These are phyloP conservation scores for Fusarium tupiense DNA, from an alignment of 2,329 filamentous ascomycete genomes.

Conservation along the genomic window DNA sequence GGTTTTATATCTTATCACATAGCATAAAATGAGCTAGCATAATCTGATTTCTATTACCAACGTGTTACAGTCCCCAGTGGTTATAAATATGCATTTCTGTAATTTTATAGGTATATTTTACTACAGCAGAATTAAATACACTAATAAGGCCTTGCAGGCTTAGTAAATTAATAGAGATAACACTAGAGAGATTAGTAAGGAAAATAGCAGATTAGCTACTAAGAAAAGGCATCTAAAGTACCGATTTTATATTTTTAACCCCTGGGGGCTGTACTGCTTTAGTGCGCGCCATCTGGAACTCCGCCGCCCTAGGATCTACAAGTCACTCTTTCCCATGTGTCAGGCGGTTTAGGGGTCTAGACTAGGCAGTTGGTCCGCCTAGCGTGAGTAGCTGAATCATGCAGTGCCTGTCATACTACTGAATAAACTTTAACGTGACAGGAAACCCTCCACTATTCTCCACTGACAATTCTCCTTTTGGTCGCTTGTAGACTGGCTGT, in stretches of 20 bases:
- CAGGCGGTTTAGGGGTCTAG: background rate
- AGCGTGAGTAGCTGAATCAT: background rate
- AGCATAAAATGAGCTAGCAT: background rate
- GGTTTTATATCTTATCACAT: rapidly evolving
- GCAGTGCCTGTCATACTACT: background rate
- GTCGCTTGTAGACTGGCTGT: rapidly evolving
- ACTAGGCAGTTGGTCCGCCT: too few species aligned
- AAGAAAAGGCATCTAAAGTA: too few species aligned
- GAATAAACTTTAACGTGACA: background rate
- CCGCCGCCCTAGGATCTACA: background rate
- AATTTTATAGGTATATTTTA: too few species aligned
- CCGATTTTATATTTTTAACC: too few species aligned
- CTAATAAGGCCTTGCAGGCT: too few species aligned
- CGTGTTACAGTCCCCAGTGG: too few species aligned
- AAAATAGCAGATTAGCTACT: too few species aligned
- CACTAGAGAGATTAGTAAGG: too few species aligned
- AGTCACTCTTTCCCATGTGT: background rate
- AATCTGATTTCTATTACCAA: background rate
- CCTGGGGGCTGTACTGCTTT: too few species aligned
- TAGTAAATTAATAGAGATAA: too few species aligned
- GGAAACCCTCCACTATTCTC: background rate
- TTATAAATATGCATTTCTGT: too few species aligned
- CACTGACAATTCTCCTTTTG: background rate
- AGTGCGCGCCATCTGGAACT: background rate
- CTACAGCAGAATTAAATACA: too few species aligned